Base-by-base conservation (phyloP, 2,329 filamentous ascomycete genomes). In the Calonectria pauciramosa region DNA sequence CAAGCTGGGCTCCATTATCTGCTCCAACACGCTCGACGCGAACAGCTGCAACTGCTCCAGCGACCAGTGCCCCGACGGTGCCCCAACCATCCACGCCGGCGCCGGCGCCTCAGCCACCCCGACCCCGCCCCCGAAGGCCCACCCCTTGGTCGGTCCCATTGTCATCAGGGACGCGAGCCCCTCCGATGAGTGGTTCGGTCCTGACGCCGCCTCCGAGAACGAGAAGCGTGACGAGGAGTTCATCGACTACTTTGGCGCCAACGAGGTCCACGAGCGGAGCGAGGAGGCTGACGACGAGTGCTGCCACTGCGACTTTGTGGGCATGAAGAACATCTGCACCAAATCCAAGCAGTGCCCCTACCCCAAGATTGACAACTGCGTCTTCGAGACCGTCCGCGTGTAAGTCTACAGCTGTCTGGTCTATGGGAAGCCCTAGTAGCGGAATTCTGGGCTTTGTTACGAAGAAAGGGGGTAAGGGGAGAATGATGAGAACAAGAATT, bases 1-100 rank as follows among this genome's bases (percentile, higher is more conserved):
- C 10, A 68, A 60, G 8, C 71, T 73, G 20, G 52, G 68, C 11
- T 68, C 77, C 30, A 75, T 80, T 26, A 71, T 81, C 13, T 82
- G 80, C 49, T 20, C n/a, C 36, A 63, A 63, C 56, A 38, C 38
- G 56, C n/a, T 26, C 36, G n/a, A 36, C 23, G 3, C 56, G 13
- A 9, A 63, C 34, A 63, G 18, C 14, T 63, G 56, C 56, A 28
- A 16, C 36, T 41, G 34, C 56, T 41, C 23, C 36, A 10, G 8
- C 36, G 56, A 63, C 23, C 28, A 26, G 13, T 63, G 56, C 56
- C 56, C 56, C n/a, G 9, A 41, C 36, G 56, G 56, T 4, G 56
- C 56, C 23, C 56, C 56, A 34, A 63, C 56, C 34, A 63, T 63
- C 23, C 56, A 63, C 56, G 34, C 56, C 56, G 56, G 14, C 18